Evolutionary conservation across 2,329 filamentous ascomycete species (phyloP), one percentile per base, ranked within the genome.

Genomic region (Penicillium expansum): DNA sequence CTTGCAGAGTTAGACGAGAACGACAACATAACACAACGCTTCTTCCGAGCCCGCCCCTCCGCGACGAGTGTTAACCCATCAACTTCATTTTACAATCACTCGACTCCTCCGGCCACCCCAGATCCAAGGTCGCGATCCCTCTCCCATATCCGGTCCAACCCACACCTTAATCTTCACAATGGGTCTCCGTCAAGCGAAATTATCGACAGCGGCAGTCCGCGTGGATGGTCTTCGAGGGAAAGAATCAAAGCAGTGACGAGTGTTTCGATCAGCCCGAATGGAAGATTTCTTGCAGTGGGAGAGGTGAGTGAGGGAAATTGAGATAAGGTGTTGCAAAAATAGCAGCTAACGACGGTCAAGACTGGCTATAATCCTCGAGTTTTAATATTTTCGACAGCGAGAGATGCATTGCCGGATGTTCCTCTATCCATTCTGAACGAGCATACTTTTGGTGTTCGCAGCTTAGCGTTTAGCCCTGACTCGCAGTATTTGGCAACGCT

Each of bases 231-330:
- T 1, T 94, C 91, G 54, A 86, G 91, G 62, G 94, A 97, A 74
- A 86, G 92, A 63, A 92, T 97, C 71, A 97, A 97, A 77, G 90
- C 94, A 18, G 91, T 92, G 2, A 96, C 92, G 5, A 96, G 92
- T 69, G 83, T 99, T 27, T 88, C 91, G 22, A 82, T 99, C 62
- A 97, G 92, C 70, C 86, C 87, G 1, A 92, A 97, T 75, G 92
- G 90, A 32, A 89, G 85, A 66, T 95, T 89, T 70, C 80, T 99
- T 51, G 94, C 93, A 9, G 89, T 97, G 3, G 94, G 94, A 67
- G 94, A 99, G 78, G 84, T 84, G 72, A 67, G 79, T 69, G 29
- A 14, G 6, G 38, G 16, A 27, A 16, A 20, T 16, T 29, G 29
- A 42, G 43, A 56, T 30, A 8, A 49, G 48, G 29, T 44, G 38